A percentile compares a stretch with the other conserved stretches of the same genome.
phyloP scores from a whole-genome alignment of 208 protist genomes.

The Herpetomonas tarakana region DNA sequence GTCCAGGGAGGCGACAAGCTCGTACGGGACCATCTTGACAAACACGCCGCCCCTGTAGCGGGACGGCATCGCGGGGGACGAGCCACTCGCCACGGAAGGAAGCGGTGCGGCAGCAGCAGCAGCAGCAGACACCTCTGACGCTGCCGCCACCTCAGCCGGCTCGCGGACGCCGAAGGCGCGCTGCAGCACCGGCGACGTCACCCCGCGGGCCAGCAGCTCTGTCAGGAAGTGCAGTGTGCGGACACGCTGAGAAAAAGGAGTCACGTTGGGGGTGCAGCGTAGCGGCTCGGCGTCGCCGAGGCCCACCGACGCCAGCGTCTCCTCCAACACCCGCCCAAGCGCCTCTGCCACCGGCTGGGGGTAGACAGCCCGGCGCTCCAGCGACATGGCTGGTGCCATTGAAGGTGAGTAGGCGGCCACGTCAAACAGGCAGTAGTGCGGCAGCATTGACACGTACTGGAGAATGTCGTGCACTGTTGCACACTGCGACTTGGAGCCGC shows the following conservation, averaged over 20 bases:
- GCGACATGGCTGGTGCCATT: too few relatives aligned
- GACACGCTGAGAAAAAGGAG: slow-evolving; percentile 79
- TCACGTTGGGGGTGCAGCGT: slow-evolving; percentile 67
- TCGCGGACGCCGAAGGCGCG: slow-evolving; percentile 21
- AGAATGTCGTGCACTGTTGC: slow-evolving; percentile 49
- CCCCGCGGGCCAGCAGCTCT: slow-evolving; percentile 37
- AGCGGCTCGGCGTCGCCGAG: slow-evolving; percentile 60
- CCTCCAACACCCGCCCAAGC: not conserved
- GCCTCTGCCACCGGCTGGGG: slow-evolving; percentile 4
- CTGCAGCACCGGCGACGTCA: slow-evolving; percentile 37
- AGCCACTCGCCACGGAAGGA: not conserved
- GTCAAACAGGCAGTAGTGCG: slow-evolving; percentile 79
- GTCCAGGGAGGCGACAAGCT: slow-evolving; percentile 40
- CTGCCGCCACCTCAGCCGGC: not conserved
- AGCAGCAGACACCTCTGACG: too few relatives aligned
- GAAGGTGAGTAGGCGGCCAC: slow-evolving; percentile 60
- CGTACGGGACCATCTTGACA: slow-evolving; percentile 67
- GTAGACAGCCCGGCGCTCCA: too few relatives aligned
- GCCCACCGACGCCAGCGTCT: slow-evolving; percentile 3
- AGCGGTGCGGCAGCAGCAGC: not conserved
- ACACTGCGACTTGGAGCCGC: slow-evolving; percentile 27
- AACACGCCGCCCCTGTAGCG: slow-evolving; percentile 41
- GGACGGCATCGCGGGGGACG: not conserved
- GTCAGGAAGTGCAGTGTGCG: slow-evolving; percentile 74
- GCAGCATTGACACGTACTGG: slow-evolving; percentile 59